Conservation (phyloP, 1,284 basidiomycete species). For the Melampsora americana region DNA sequence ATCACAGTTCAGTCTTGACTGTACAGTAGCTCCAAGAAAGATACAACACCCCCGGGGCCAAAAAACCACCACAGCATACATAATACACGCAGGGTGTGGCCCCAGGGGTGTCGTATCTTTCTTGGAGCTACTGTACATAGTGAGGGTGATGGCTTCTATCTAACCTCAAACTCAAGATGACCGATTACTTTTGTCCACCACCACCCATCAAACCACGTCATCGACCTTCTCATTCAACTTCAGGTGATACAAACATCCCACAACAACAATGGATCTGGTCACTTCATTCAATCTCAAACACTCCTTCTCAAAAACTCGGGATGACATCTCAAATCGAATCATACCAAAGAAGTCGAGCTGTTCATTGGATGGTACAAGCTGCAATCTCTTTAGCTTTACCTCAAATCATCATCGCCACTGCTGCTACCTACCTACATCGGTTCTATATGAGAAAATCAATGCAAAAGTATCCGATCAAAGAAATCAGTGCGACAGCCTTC, state of each 20-base stretch:
- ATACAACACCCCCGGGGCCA: too few species aligned
- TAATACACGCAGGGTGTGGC: too few species aligned
- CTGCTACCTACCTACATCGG: slow-evolving; percentile 49
- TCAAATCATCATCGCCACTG: slow-evolving; percentile 47
- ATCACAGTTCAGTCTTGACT: too few species aligned
- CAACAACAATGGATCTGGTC: slow-evolving; percentile 41
- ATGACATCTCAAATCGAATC: slow-evolving; percentile 15
- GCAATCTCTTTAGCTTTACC: slow-evolving; percentile 36
- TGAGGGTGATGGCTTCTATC: too few species aligned
- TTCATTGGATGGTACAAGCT: slow-evolving; percentile 24
- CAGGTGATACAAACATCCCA: slow-evolving; percentile 19
- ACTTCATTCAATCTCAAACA: not conserved
- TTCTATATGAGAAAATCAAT: slow-evolving; percentile 51
- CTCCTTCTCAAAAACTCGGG: slow-evolving; percentile 23
- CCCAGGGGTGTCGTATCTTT: too few species aligned
- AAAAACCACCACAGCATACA: too few species aligned
- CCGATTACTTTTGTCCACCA: slow-evolving; percentile 27
- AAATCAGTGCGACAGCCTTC: slow-evolving; percentile 47
- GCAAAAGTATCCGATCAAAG: slow-evolving; percentile 46
- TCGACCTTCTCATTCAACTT: slow-evolving; percentile 17
- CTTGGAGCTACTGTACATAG: too few species aligned
- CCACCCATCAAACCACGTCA: slow-evolving; percentile 11
- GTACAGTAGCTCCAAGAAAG: too few species aligned
- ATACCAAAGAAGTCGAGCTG: slow-evolving; percentile 16
- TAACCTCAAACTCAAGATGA: slow-evolving; percentile 9